These are phyloP conservation scores for Yamadazyma diddensiae DNA, from an alignment of 1,139 yeast species.

Conservation along the genomic window DNA sequence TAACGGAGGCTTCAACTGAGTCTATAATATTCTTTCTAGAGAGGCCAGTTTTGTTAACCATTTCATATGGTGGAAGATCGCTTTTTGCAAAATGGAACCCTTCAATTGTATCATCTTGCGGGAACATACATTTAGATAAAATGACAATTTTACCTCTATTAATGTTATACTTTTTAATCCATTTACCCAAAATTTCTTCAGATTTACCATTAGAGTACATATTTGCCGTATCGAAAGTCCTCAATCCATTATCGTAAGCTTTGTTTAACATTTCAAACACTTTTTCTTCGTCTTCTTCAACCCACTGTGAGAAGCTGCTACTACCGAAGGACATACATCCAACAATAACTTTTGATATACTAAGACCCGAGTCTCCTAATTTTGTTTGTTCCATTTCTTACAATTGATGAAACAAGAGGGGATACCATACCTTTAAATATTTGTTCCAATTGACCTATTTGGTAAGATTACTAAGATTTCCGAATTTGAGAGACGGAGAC, in stretches of 20 bases:
- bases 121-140: neutral
- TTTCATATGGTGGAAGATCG: conserved; percentile 11
- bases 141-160: neutral
- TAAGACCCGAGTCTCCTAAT: conserved; percentile 51
- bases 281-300: conserved; percentile 29
- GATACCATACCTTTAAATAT: too few species aligned
- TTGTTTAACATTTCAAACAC: conserved; percentile 34
- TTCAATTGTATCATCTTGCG: neutral
- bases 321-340: conserved; percentile 58
- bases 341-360: conserved; percentile 50
- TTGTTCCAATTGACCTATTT: too few species aligned
- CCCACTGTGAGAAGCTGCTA: conserved; percentile 32
- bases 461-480: too few species aligned
- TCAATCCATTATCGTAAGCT: conserved; percentile 47
- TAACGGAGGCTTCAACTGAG: conserved; percentile 46
- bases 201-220: conserved; percentile 29
- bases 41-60: conserved; percentile 15
- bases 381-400: neutral
- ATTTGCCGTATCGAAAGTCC: conserved; percentile 37
- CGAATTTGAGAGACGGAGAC: too few species aligned
- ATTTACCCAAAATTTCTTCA: conserved; percentile 14
- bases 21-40: conserved; percentile 56
- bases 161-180: conserved; percentile 1
- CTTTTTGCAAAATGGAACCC: neutral
- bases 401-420: too few species aligned